phyloP scores from a whole-genome alignment of 1,284 basidiomycete species.

The Ganoderma resinaceum region DNA sequence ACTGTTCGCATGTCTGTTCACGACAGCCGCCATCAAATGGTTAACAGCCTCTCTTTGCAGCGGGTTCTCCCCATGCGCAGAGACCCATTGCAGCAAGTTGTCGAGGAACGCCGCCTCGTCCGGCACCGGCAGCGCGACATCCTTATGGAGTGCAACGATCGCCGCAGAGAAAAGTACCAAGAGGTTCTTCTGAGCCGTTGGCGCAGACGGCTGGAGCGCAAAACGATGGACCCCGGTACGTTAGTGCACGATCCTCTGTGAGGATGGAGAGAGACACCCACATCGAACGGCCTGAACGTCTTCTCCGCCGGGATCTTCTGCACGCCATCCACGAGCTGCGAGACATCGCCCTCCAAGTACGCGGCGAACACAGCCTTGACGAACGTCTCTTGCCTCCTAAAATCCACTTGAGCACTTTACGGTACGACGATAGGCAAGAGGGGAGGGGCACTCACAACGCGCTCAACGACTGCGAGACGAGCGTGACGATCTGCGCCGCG shows the following conservation, averaged over 20 bases:
- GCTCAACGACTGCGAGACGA: conserved; percentile 71
- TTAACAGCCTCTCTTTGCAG: conserved; percentile 67
- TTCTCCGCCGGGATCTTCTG: conserved; percentile 50
- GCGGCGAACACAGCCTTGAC: conserved; percentile 59
- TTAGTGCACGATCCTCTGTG: neutral
- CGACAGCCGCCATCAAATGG: conserved; percentile 68
- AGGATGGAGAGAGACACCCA: conserved; percentile 36
- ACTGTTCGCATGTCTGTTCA: conserved; percentile 83
- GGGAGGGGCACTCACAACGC: conserved; percentile 19
- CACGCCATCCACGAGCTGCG: conserved; percentile 60
- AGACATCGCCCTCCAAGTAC: conserved; percentile 65
- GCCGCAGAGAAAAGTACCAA: conserved; percentile 73
- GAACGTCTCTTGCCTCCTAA: conserved; percentile 67
- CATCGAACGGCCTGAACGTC: conserved; percentile 55
- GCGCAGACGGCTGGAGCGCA: conserved; percentile 49
- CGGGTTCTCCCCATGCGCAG: conserved; percentile 55
- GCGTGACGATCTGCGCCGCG: conserved; percentile 68
- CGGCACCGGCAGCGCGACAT: conserved; percentile 60
- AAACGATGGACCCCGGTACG: neutral
- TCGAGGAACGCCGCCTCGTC: conserved; percentile 61
- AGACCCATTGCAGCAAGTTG: conserved; percentile 64
- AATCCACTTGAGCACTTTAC: neutral
- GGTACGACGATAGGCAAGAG: neutral
- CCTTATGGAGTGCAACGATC: conserved; percentile 66
- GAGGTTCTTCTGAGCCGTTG: conserved; percentile 63